Evolutionary conservation across 2,329 filamentous ascomycete species (phyloP).

Genomic region (Fusarium falciforme): DNA sequence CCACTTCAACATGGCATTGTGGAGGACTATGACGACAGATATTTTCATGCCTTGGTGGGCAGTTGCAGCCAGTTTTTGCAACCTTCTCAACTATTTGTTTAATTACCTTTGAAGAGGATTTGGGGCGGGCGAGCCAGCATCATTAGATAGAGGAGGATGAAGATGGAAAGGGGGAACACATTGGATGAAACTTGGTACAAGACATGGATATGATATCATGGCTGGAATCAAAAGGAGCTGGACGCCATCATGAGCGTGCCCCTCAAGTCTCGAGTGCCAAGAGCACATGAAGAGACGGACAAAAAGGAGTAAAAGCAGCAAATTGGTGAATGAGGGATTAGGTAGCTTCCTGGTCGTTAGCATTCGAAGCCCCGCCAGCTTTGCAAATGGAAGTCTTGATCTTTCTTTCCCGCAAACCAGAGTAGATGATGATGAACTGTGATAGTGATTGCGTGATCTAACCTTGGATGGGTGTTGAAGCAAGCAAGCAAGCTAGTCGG

Average conservation of each 20-base stretch:
- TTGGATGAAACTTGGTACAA: conserved; percentile 24
- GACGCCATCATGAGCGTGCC: conserved; percentile 26
- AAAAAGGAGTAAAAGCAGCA: conserved; percentile 42
- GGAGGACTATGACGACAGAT: conserved; percentile 36
- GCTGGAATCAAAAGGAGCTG: conserved; percentile 32
- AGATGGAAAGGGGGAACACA: conserved; percentile 19
- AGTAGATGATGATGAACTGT: conserved; percentile 4
- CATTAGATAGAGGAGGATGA: conserved; percentile 39
- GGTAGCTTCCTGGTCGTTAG: conserved; percentile 43
- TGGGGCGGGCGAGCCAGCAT: conserved; percentile 33
- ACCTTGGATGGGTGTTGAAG: not conserved
- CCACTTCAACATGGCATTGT: conserved; percentile 44
- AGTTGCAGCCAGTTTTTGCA: conserved; percentile 37
- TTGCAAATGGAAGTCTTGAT: conserved; percentile 44
- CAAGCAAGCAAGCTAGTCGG: not conserved
- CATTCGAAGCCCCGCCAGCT: conserved; percentile 36
- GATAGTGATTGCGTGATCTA: not conserved
- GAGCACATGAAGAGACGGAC: conserved; percentile 30
- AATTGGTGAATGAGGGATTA: conserved; percentile 36
- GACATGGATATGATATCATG: conserved; percentile 37
- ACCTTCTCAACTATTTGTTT: conserved; percentile 45
- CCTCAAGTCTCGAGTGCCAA: conserved; percentile 30
- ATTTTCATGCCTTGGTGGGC: conserved; percentile 31
- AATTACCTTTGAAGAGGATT: conserved; percentile 38
- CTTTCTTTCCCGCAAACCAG: conserved; percentile 37